Conservation (phyloP, 768 basidiomycete species). For the Solioccasus polychromus region DNA sequence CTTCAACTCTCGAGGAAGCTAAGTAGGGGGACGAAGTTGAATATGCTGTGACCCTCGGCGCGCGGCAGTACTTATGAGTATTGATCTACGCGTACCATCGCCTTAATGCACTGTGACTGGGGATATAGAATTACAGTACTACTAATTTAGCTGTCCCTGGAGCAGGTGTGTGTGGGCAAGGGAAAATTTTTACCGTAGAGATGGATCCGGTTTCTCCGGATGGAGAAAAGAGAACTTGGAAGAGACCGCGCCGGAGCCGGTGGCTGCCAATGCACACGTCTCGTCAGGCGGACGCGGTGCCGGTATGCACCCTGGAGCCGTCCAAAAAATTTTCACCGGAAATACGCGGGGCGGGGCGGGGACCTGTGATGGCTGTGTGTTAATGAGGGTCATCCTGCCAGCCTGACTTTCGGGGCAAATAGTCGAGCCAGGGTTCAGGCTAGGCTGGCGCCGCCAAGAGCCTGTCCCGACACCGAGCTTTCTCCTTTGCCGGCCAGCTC, state of each 20-base stretch:
- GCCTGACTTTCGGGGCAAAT: conserved; percentile 34
- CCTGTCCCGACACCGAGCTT: conserved; percentile 23
- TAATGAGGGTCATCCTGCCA: conserved; percentile 32
- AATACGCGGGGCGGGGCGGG: conserved; percentile 39
- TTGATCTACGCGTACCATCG: conserved; percentile 31
- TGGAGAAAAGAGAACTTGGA: conserved; percentile 6
- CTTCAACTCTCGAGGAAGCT: conserved; percentile 74
- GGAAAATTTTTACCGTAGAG: conserved; percentile 21
- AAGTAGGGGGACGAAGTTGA: conserved; percentile 20
- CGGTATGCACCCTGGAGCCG: conserved; percentile 16
- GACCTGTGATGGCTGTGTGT: conserved; percentile 38
- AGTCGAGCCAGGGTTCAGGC: conserved; percentile 29
- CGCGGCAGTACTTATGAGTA: conserved; percentile 10
- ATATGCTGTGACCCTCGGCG: conserved; percentile 12
- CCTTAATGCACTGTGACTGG: conserved; percentile 21
- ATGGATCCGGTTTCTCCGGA: conserved; percentile 16
- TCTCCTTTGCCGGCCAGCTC: too few species aligned
- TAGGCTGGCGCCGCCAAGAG: conserved; percentile 27
- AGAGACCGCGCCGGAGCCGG: conserved; percentile 22
- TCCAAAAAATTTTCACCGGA: conserved; percentile 34
- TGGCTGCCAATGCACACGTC: too few species aligned
- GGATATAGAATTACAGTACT: conserved; percentile 17
- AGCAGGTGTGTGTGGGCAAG: conserved; percentile 20
- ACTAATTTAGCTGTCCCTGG: conserved; percentile 31
- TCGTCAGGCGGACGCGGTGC: too few species aligned